Evolutionary conservation across 768 basidiomycete genomes (phyloP), one percentile per base, ranked within the genome.

Genomic region (Boletus tylopilopsis): DNA sequence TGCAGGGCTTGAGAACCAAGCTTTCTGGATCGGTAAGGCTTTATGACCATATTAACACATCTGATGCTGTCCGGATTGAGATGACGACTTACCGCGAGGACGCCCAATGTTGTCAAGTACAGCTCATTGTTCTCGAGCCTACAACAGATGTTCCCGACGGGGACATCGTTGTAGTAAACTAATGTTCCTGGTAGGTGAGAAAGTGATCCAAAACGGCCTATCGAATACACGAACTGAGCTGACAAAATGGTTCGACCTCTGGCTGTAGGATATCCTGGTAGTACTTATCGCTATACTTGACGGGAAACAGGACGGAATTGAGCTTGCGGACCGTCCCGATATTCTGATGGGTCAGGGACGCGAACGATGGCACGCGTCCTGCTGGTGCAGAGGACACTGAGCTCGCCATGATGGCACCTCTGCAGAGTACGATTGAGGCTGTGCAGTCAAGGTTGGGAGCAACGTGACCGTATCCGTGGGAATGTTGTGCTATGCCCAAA

Each of bases 141-240:
- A 71, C 88, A 91, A 68, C 89, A 92, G 61, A 94, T 79, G 5
- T 84, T 90, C 51, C 93, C 92, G 54, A 94, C 85, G 39, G 93
- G 90, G 49, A 95, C 76, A 71, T 95, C 92, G 72, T 93, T 94
- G 71, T 87, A 94, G 71, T 93, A 94, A 41, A 94, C 93, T 93
- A 58, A 38, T 7, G 49, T 54, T 47, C 50, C 64, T 56, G 53
- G 48, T 41, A 49, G 51, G 58, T 65, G 51, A 65, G 64, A 65
- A 56, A 55, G 29, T 13, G 42, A 27, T 43, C 50, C 30, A 33
- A 49, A 37, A 47, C 24, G 47, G 47, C 36, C 51, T 32, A 38
- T 51, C 47, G 48, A 55, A 50, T 37, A n/a, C 46, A 74, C 88
- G 60, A 58, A 93, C 92, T 78, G 57, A 94, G 84, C 69, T 91